Conservation (phyloP, 192 early-diverging fungal species). For the Endogone sp. region DNA sequence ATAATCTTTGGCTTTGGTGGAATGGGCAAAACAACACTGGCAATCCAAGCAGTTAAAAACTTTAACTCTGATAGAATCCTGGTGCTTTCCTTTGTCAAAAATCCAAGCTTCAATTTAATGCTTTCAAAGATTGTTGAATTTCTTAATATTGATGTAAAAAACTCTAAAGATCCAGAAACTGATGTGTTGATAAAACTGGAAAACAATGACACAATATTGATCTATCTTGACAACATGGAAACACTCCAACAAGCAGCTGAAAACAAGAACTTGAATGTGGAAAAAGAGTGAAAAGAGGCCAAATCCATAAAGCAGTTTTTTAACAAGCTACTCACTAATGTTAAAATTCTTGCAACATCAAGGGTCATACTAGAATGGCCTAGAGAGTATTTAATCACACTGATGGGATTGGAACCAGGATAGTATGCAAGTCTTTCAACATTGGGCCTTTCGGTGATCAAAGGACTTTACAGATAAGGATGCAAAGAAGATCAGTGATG, state of each 20-base stretch:
- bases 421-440: background rate
- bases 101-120: background rate
- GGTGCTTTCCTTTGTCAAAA: background rate
- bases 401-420: background rate
- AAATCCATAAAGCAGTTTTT: background rate
- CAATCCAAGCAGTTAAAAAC: background rate
- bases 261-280: background rate
- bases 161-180: background rate
- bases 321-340: background rate
- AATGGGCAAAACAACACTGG: background rate
- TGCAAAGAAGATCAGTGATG: background rate
- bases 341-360: background rate
- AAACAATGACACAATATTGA: background rate
- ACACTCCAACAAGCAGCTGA: background rate
- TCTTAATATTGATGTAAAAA: background rate
- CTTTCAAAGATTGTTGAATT: background rate
- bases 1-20: background rate
- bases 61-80: background rate
- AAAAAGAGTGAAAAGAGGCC: background rate
- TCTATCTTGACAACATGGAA: background rate
- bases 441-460: background rate
- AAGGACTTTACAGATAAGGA: background rate
- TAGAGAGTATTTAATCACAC: background rate
- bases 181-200: background rate
- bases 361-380: background rate